Percentiles rank a stretch among this genome's conserved stretches.
phyloP scores from a whole-genome alignment of 2,329 filamentous ascomycete species.

The Eutypella sp. region DNA sequence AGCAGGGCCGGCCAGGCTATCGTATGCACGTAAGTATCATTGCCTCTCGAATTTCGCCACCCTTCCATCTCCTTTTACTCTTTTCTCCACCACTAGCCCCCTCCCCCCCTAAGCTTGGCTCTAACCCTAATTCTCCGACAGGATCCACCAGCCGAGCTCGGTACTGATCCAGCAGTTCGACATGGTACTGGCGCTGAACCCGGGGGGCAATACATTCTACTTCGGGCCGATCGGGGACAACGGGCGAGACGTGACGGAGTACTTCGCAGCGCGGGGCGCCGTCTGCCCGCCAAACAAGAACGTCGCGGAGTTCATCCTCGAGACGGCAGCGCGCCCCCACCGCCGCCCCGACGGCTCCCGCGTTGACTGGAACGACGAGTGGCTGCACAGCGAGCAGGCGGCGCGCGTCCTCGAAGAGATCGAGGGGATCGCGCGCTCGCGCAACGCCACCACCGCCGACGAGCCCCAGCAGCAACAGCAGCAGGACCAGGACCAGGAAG shows the following conservation, averaged over 20 bases:
- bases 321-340: conserved; percentile 35
- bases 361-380: conserved; percentile 71
- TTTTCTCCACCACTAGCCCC: too few relatives aligned
- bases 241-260: conserved; percentile 59
- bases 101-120: too few relatives aligned
- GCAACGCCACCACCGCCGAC: conserved; percentile 5
- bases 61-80: conserved; percentile 64
- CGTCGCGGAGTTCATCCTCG: conserved; percentile 45
- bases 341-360: conserved; percentile 30
- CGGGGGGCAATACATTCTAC: conserved; percentile 66
- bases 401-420: conserved; percentile 59
- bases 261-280: conserved; percentile 62
- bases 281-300: conserved; percentile 55
- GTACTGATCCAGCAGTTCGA: conserved; percentile 69
- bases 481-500: conserved; percentile 18
- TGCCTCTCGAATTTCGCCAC: conserved; percentile 65
- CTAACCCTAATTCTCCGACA: too few relatives aligned
- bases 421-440: conserved; percentile 44
- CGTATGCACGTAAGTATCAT: conserved; percentile 49
- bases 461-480: conserved; percentile 39
- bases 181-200: conserved; percentile 65
- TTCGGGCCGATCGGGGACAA: conserved; percentile 68
- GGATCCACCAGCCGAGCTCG: conserved; percentile 65
- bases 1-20: conserved; percentile 64
- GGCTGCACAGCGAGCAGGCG: conserved; percentile 61